A percentile compares a stretch with the other conserved stretches of the same genome.
phyloP scores from a whole-genome alignment of 75 land plant genomes.

The Sequoia sempervirens region DNA sequence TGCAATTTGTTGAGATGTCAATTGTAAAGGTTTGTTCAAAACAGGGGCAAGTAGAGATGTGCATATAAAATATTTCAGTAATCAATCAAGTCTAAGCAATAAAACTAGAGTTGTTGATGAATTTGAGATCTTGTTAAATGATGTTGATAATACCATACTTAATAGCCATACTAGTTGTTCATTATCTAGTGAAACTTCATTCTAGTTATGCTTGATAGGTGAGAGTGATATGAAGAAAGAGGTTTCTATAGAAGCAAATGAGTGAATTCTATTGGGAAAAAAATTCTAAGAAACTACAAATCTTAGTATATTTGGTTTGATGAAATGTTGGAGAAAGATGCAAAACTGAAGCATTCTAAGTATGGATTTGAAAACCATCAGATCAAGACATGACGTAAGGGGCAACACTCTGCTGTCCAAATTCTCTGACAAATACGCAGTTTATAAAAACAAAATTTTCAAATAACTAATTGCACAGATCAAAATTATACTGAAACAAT shows the following conservation, averaged over 20 bases:
- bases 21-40: slow-evolving; percentile 61
- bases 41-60: slow-evolving; percentile 11
- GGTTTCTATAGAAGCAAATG: neutral
- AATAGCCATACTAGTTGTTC: neutral
- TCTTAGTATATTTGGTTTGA: too few species aligned
- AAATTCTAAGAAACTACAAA: too few species aligned
- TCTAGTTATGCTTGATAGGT: slow-evolving; percentile 42
- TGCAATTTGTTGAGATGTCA: slow-evolving; percentile 61
- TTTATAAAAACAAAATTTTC: too few species aligned
- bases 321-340: too few species aligned
- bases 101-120: neutral
- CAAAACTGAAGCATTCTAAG: too few species aligned
- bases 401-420: too few species aligned
- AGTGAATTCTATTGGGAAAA: too few species aligned
- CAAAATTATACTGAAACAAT: too few species aligned
- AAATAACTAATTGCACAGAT: too few species aligned
- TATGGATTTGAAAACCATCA: too few species aligned
- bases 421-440: too few species aligned
- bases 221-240: slow-evolving; percentile 29
- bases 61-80: slow-evolving; percentile 3
- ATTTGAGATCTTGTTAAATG: neutral
- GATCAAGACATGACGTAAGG: too few species aligned
- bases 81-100: neutral
- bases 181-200: slow-evolving; percentile 15
- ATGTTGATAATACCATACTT: neutral